Evolutionary conservation across 1,284 basidiomycete genomes (phyloP), one percentile per base, ranked within the genome.

Genomic region (Laetiporus sulphureus): DNA sequence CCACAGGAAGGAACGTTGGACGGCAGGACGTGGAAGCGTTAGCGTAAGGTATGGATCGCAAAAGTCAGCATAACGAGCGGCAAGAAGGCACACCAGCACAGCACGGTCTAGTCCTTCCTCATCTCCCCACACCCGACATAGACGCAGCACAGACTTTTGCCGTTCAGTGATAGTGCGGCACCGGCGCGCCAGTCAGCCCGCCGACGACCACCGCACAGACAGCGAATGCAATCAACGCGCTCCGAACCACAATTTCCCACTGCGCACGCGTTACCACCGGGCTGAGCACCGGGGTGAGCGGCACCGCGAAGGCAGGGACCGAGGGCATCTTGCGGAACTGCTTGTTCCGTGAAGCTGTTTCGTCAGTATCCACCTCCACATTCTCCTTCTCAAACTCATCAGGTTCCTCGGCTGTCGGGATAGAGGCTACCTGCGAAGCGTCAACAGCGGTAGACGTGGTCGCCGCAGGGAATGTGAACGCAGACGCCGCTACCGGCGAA

Each of bases 221-320:
- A 12, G 66, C 46, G 19, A 68, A 21, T 11, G 60, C 65, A 5
- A 69, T 43, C 4, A 58, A 12, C 29, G 57, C 65, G 24, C 72
- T 71, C 23, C 72, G 53, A 33, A 76, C 58, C 15, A 77, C 71
- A 19, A 77, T 70, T 62, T 88, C 84, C 86, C 85, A 89, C 53
- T 89, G 86, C 4, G 77, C 83, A 11, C 86, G 70, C 40, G 75
- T 71, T 36, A 88, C 74, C 40, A 81, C 67, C n/a, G 82, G 79
- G 47, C 72, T 83, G 36, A 83, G 67, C 21, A 88, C 68, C 32
- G 68, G 71, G 33, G 85, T 87, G 40, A 88, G 62, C 21, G 83
- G 82, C 19, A 72, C 64, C 15, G 75, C 71, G 48, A 88, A 87
- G 43, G 80, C 78, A 2, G 83, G 83, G 5, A 85, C 83, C 19